Base-by-base conservation (phyloP, 331 rosid genomes). In the Telfairia occidentalis region DNA sequence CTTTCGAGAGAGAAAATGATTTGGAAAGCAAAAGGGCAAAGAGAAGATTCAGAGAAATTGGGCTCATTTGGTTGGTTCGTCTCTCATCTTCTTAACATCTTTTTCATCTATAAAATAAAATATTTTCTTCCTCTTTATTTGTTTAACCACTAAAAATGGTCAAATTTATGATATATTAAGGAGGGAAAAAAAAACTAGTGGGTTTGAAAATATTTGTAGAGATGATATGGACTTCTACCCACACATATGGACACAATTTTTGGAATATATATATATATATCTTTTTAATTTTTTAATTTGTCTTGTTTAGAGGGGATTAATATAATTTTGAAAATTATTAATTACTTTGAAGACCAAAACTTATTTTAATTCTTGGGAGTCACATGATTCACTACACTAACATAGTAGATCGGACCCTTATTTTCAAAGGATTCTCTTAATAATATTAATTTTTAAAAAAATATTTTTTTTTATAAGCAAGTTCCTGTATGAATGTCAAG, bases 1-100 rank as follows among this genome's bases (percentile, higher is more conserved):
- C 53, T 81, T 81, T 77, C 73, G 59, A 52, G 77, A 45, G 57
- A 5, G 50, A 52, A 81, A 83, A 29, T 60, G 35, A 57, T 76
- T 32, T 37, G 9, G 53, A 72, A 76, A 69, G 9, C 67, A 65
- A 78, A 55, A 30, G 46, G 65, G 60, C n/a, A 32, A 48, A 42
- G 49, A 60, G 60, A 40, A 78, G 42, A 61, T 70, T 50, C 49
- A 42, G 54, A 66, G 43, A 70, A 49, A 43, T 74, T 61, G 11
- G 58, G 49, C 30, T 30, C 64, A 40, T 55, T 57, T 57, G 74
- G 65, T 55, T 66, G 43, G 7, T 49, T 49, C 35, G n/a, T n/a
- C n/a, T n/a, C n/a, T n/a, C n/a, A n/a, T n/a, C n/a, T n/a, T 26
- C 35, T 15, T 40, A 1, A 67, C 24, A 59, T 76, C 53, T 53